Conservation (phyloP, 331 rosid species). For the Pyracantha coccinea region DNA sequence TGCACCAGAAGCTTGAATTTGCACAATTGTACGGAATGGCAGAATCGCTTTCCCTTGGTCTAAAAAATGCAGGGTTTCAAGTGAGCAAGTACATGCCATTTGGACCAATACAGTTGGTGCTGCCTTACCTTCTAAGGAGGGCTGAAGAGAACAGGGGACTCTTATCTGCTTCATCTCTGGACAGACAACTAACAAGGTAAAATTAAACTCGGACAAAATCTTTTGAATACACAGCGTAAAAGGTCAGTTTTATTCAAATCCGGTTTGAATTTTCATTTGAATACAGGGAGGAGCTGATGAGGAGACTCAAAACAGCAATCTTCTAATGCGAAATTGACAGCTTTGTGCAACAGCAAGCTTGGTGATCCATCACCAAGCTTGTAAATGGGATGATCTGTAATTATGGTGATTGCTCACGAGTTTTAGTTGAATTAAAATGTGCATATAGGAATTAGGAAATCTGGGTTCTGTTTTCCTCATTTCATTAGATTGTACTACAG, state of each 20-base stretch:
- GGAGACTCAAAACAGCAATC: conserved; percentile 37
- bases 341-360: neutral
- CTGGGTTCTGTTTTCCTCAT: neutral
- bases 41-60: conserved; percentile 68
- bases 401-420: neutral
- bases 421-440: neutral
- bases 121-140: conserved; percentile 83
- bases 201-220: neutral
- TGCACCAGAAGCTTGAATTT: conserved; percentile 68
- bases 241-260: neutral
- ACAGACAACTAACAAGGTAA: conserved; percentile 66
- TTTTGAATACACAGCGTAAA: neutral
- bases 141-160: conserved; percentile 93
- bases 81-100: conserved; percentile 96
- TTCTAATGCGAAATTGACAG: neutral
- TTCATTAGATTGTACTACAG: neutral
- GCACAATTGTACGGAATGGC: conserved; percentile 91
- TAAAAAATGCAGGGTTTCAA: conserved; percentile 86
- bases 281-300: conserved; percentile 50
- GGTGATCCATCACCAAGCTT: neutral
- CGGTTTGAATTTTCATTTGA: neutral
- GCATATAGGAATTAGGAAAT: neutral
- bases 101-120: conserved; percentile 64
- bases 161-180: conserved; percentile 58
- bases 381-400: neutral